Conservation (phyloP, 768 basidiomycete genomes). For the Mrakia frigida region DNA sequence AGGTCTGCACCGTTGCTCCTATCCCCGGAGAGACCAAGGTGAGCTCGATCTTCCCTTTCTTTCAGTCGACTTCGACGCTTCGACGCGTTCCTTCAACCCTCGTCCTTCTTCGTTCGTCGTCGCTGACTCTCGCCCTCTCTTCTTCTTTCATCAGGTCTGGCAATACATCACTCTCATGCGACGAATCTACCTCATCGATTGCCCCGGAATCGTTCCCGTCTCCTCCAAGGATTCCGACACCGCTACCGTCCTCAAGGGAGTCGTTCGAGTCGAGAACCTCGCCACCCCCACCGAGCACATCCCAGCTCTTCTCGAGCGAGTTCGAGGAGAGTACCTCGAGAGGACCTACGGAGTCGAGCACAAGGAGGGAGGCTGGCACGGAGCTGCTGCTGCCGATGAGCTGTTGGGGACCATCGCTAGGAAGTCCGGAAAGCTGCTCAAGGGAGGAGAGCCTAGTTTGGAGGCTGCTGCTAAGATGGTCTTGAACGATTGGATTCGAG, state of each 20-base stretch:
- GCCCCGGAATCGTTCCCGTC: constrained; percentile 94
- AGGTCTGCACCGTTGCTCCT: constrained; percentile 94
- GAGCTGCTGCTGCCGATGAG: constrained; percentile 55
- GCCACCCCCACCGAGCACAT: constrained; percentile 89
- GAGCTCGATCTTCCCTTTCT: constrained; percentile 20
- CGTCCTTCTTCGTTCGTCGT: not conserved
- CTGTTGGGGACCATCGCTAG: constrained; percentile 80
- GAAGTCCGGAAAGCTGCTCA: constrained; percentile 84
- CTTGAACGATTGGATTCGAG: constrained; percentile 88
- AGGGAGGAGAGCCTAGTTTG: constrained; percentile 88
- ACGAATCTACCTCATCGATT: constrained; percentile 97
- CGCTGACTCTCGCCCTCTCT: not conserved
- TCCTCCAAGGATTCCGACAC: constrained; percentile 87
- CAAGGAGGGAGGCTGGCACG: constrained; percentile 50
- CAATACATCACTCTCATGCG: constrained; percentile 97
- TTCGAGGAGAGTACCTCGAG: constrained; percentile 88
- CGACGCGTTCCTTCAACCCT: not conserved
- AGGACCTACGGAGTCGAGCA: constrained; percentile 49
- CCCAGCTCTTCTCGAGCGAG: constrained; percentile 74
- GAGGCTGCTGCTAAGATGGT: constrained; percentile 92
- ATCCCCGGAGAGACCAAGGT: constrained; percentile 95
- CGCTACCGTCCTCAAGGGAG: constrained; percentile 89
- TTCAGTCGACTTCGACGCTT: not conserved
- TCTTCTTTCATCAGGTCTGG: constrained; percentile 59
- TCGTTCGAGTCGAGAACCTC: constrained; percentile 90